Evolutionary conservation across 345 rosid species (phyloP), one percentile per base, ranked within the genome.

Genomic region (Citrus unshiu): DNA sequence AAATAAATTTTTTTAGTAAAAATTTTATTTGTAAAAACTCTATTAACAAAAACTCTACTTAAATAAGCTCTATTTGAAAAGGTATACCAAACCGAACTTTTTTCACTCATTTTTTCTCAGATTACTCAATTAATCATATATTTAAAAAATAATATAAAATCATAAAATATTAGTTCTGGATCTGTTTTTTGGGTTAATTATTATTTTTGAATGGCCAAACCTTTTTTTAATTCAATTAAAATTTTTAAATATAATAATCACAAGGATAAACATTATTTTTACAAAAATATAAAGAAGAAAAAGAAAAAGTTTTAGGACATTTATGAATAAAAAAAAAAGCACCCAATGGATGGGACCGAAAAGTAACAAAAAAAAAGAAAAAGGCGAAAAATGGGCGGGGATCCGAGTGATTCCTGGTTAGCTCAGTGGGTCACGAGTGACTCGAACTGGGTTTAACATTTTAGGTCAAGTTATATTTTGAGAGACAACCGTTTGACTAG

Each of bases 391-490:
- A 25, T 75, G 7, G 83, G 81, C 51, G 72, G 80, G 80, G 39
- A 72, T 69, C 56, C 10, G 72, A 68, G 75, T 74, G 13, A 46
- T 68, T 10, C 34, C 34, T 7, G 13, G 43, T 58, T 59, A 74
- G 37, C 74, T 56, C 76, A 72, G 79, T 80, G 82, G 75, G 79
- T 74, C 56, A 32, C 27, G 63, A 19, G 27, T 51, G 35, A 5
- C 37, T 14, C 25, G 63, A 81, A 76, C 83, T 79, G 84, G 81
- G 83, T 56, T 43, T 77, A 75, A 46, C n/a, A 25, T 72, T 81
- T 80, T 82, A 80, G 85, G 79, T 76, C 82, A 79, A 74, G 69
- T 58, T 81, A 68, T n/a, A 54, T 21, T 61, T 74, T 71, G 29
- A 68, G 74, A 9, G 58, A 5, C 19, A 46, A 79, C 66, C 77